phyloP scores from a whole-genome alignment of 441 rosid genomes.

The Adansonia madagascariensis region DNA sequence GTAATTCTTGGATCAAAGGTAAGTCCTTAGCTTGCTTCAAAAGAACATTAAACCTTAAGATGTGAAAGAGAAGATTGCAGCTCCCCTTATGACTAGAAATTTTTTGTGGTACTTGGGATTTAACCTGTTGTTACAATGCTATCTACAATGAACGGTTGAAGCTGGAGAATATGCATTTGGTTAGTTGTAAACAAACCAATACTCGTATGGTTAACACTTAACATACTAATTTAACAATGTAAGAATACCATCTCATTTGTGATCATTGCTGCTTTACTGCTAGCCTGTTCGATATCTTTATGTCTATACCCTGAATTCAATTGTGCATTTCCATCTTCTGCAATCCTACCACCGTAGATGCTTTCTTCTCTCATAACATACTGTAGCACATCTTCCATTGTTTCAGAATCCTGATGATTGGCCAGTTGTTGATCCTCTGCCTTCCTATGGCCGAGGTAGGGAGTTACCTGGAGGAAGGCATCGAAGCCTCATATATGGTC shows the following conservation, averaged over 20 bases:
- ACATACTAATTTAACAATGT: background rate
- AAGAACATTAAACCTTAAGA: background rate
- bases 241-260: conserved; percentile 9
- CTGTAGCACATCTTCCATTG: conserved; percentile 28
- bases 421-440: conserved; percentile 93
- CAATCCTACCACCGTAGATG: conserved; percentile 1
- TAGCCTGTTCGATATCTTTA: conserved; percentile 18
- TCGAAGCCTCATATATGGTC: conserved; percentile 89
- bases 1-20: conserved; percentile 90
- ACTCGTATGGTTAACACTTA: background rate
- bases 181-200: background rate
- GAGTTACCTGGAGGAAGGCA: conserved; percentile 90
- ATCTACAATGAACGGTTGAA: background rate
- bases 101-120: background rate
- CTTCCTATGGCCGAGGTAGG: conserved; percentile 96
- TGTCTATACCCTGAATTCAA: conserved; percentile 17
- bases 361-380: conserved; percentile 24
- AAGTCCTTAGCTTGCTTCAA: conserved; percentile 36
- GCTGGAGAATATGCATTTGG: background rate
- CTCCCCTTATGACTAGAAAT: conserved; percentile 1
- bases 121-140: background rate
- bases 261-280: conserved; percentile 19
- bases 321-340: conserved; percentile 12
- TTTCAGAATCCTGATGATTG: conserved; percentile 78
- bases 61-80: background rate